phyloP scores from a whole-genome alignment of 2,329 filamentous ascomycete genomes.

The Arthrobotrys pseudoclavata region DNA sequence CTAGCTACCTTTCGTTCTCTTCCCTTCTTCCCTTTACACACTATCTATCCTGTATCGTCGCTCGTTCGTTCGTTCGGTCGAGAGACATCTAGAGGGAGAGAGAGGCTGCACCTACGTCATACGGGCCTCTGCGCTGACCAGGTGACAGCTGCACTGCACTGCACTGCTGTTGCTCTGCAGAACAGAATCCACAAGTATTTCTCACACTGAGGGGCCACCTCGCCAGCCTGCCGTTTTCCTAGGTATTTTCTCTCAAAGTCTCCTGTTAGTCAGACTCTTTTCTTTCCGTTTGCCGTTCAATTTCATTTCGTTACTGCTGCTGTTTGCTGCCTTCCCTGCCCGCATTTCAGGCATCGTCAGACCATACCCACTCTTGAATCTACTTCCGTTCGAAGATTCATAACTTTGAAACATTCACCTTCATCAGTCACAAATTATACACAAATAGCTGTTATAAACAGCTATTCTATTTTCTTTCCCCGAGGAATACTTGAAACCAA shows the following conservation, averaged over 20 bases:
- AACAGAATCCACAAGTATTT: constrained; percentile 4
- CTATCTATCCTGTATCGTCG: neutral
- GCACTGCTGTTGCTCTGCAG: constrained; percentile 2
- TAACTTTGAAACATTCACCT: constrained; percentile 13
- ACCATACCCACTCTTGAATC: constrained; percentile 17
- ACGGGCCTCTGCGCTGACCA: constrained; percentile 23
- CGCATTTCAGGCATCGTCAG: constrained; percentile 24
- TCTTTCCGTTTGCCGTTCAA: neutral
- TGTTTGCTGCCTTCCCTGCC: constrained; percentile 24
- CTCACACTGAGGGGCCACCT: constrained; percentile 13
- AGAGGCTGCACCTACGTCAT: constrained; percentile 20
- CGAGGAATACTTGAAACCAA: constrained; percentile 12
- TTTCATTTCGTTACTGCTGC: constrained; percentile 1
- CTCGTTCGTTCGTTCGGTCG: constrained; percentile 13
- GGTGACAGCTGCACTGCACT: constrained; percentile 19
- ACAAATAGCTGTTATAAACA: neutral
- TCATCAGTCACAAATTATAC: constrained; percentile 5
- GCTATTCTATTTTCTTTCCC: constrained; percentile 12
- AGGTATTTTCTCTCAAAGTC: constrained; percentile 22
- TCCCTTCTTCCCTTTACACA: neutral
- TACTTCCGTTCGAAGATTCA: constrained; percentile 35
- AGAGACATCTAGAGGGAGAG: neutral
- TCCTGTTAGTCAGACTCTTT: constrained; percentile 24
- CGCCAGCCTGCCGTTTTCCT: constrained; percentile 30
- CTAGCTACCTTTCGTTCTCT: neutral